Base-by-base conservation (phyloP, 129 eudicot species). In the Deinandra increscens region DNA sequence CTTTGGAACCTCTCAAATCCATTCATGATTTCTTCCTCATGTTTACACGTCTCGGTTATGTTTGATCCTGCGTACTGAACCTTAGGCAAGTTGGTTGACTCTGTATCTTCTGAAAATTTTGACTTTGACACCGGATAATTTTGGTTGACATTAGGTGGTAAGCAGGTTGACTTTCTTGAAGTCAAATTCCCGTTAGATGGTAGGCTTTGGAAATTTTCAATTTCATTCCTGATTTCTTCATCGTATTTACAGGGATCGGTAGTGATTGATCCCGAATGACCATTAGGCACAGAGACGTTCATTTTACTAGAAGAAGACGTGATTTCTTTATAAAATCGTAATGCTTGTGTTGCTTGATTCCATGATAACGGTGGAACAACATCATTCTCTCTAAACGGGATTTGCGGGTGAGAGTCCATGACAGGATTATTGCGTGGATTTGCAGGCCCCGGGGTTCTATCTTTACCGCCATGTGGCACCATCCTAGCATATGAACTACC, bases 401-500 rank as follows among this genome's bases (percentile, higher is more conserved):
- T 58, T 26, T 58, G 64, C 13, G 39, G 38, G 13, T 58, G 41
- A 29, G 64, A 58, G 64, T 58, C 38, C 41, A 58, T 6, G 39
- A 58, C 39, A 22, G 72, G 49, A 15, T 43, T 44, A 12, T 23
- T 29, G 48, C 23, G 50, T 39, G 66, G 56, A 36, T 62, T 26
- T 31, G 29, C 64, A 31, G 64, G 19, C 41, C 53, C 18, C 15
- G 23, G 31, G 72, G 19, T 31, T 56, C 58, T 43, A 20, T 72
- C 75, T 73, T 73, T 62, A 58, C 22, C 46, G 75, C 69, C 64
- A 64, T 9, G 64, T 33, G 66, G 75, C 48, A 66, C 58, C 85
- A 81, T 81, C 33, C 45, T 45, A 50, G 78, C 81, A 23, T 43
- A 49, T 15, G 80, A 75, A 22, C 11, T 34, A 4, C 81, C 84